A percentile compares a stretch with the other conserved stretches of the same genome.
phyloP scores from a whole-genome alignment of 257 asterid genomes.

The Solanum peruvianum region DNA sequence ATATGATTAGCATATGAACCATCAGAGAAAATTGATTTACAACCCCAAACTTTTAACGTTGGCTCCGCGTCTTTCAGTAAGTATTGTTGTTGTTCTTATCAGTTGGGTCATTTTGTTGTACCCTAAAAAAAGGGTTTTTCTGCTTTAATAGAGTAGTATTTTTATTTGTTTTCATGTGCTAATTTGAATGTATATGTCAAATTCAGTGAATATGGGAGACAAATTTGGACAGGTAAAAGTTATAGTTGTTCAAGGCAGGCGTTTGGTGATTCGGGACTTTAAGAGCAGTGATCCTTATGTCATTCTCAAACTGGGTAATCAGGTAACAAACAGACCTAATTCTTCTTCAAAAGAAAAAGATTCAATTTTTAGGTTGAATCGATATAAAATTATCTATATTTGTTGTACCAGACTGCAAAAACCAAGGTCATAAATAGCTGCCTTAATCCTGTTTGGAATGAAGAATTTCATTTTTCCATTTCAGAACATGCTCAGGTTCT shows the following conservation, averaged over 20 bases:
- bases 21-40: rapidly evolving
- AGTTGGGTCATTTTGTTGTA: background rate
- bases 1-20: rapidly evolving
- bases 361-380: background rate
- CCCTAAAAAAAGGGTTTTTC: background rate
- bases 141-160: background rate
- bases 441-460: constrained; percentile 44
- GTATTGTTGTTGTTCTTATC: background rate
- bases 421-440: constrained; percentile 34
- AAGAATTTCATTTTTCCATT: constrained; percentile 32
- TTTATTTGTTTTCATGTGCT: background rate
- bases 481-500: constrained; percentile 27
- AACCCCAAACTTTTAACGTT: no score
- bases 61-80: rapidly evolving
- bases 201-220: constrained; percentile 19
- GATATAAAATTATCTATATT: background rate
- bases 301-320: constrained; percentile 33
- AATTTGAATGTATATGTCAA: background rate
- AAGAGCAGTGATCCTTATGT: constrained; percentile 44
- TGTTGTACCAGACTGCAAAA: constrained; percentile 22
- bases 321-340: constrained; percentile 6
- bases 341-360: background rate
- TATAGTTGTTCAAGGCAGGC: constrained; percentile 21
- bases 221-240: constrained; percentile 26
- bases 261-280: constrained; percentile 31